Conservation (phyloP, 1,139 yeast species). For the Diutina pseudorugosa region DNA sequence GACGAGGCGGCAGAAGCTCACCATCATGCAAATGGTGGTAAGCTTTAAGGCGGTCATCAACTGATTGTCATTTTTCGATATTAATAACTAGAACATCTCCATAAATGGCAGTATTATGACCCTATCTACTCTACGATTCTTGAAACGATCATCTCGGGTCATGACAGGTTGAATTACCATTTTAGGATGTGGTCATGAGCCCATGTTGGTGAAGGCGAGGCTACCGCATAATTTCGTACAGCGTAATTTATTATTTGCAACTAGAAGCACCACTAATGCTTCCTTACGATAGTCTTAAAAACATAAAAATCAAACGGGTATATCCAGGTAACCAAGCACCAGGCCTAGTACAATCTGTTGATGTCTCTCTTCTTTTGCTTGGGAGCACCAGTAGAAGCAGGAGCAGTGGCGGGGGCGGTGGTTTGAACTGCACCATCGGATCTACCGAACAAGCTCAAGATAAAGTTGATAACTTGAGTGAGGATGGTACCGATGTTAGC, state of each 20-base stretch:
- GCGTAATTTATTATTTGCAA: background rate
- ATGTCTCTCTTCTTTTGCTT: background rate
- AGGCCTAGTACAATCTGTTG: constrained; percentile 2
- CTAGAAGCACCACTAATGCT: background rate
- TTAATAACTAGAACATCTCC: background rate
- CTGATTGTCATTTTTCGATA: too few relatives aligned
- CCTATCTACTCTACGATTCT: background rate
- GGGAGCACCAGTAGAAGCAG: constrained; percentile 10
- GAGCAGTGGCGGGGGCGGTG: constrained; percentile 9
- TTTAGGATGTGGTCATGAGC: background rate
- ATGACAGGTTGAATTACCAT: background rate
- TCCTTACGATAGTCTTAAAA: background rate
- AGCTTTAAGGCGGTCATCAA: too few relatives aligned
- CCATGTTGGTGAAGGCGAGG: background rate
- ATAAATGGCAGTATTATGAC: background rate
- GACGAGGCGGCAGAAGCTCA: background rate
- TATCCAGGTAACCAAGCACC: background rate
- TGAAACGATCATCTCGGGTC: background rate
- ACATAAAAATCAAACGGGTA: background rate
- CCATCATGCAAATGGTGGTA: background rate
- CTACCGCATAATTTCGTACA: background rate
- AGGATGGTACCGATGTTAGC: constrained; percentile 18
- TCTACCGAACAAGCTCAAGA: constrained; percentile 10
- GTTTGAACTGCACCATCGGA: background rate
- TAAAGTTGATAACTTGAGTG: constrained; percentile 17